Conservation (phyloP, 139 green algal species). For the Diplosphaera chodatii region DNA sequence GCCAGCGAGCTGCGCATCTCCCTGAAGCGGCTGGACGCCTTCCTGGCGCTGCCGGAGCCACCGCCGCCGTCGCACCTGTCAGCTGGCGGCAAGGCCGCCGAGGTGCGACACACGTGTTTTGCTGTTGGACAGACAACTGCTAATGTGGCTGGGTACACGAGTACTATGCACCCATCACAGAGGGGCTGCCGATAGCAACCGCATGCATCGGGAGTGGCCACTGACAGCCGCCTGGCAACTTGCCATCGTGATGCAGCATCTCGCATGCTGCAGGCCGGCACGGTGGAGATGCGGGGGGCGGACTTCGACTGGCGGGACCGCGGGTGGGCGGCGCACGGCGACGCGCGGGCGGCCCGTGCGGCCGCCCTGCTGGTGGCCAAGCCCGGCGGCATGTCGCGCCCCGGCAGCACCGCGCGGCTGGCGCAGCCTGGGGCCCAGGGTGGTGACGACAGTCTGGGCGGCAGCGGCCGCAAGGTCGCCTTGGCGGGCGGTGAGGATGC, state of each 20-base stretch:
- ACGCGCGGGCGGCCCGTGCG: slow-evolving; percentile 8
- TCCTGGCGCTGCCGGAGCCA: slow-evolving; percentile 66
- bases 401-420: not conserved
- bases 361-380: not conserved
- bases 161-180: too few relatives aligned
- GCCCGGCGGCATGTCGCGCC: not conserved
- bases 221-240: too few relatives aligned
- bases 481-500: too few relatives aligned
- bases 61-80: slow-evolving; percentile 24
- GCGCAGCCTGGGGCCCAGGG: too few relatives aligned
- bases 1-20: slow-evolving; percentile 55
- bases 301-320: slow-evolving; percentile 55
- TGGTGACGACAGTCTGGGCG: too few relatives aligned
- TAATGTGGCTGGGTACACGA: too few relatives aligned
- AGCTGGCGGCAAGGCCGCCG: not conserved
- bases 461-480: too few relatives aligned
- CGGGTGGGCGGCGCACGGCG: slow-evolving; percentile 9
- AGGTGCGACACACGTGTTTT: too few relatives aligned
- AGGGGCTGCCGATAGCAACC: too few relatives aligned
- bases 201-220: too few relatives aligned
- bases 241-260: too few relatives aligned
- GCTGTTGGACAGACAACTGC: too few relatives aligned
- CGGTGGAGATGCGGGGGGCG: slow-evolving; percentile 35
- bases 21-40: slow-evolving; percentile 59
- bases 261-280: not conserved